Base-by-base conservation (phyloP, 495 filamentous ascomycete genomes). In the Lentithecium fluviatile region DNA sequence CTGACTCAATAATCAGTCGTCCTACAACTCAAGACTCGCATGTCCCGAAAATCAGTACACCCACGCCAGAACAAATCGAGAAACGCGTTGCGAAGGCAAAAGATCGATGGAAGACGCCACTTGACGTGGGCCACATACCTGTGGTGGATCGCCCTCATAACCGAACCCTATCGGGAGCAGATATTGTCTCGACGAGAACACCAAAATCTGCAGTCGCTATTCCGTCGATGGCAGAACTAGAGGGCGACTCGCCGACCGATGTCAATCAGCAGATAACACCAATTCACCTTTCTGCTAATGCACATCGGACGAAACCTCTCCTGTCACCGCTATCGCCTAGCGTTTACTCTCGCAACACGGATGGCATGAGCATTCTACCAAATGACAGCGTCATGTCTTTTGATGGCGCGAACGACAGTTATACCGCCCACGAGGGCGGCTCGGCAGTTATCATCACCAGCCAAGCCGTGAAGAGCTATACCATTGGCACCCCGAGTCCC, bases 301-400 rank as follows among this genome's bases (percentile, higher is more conserved):
- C 23, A 2, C 25, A 58, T 13, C 43, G 60, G 56, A 40, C 48
- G 58, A 66, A 32, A 37, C 57, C 40, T 26, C 48, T 58, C 26
- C 54, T 48, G n/a, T 74, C 45, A 25, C 65, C 56, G 13, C 29
- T 75, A 15, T 75, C 73, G 7, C 73, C 73, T 2, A 75, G 73
- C 49, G 40, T 75, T 11, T 75, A 75, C 48, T 75, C 73, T 13
- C 65, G 64, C 13, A 68, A 63, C 25, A 71, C 64, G 0, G 65
- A 74, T 52, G 70, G 65, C 21, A 42, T 60, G 8, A 69, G 69
- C 23, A 54, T 70, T n/a, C 34, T 57, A 21, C 62, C 67, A 2
- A 63, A 58, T 23, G 69, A 65, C 20, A 68, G 66, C 51, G 55
- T 51, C 7, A 40, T 50, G 29, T 60, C 66, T 38, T 42, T 68